phyloP scores from a whole-genome alignment of 2,329 filamentous ascomycete genomes.

The Colletotrichum orchidophilum region DNA sequence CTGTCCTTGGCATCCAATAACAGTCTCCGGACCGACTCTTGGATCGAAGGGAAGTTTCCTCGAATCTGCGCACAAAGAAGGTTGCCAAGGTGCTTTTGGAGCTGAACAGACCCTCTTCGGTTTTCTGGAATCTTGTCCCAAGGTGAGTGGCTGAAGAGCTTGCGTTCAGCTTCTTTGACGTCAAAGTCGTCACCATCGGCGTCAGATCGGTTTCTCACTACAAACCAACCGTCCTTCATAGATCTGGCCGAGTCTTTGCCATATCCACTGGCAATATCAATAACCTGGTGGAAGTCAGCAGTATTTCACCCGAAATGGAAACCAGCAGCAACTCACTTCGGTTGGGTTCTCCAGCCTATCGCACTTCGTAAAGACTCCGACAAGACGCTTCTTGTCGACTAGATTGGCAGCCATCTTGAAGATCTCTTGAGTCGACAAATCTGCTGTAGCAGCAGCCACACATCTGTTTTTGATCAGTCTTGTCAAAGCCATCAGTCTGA shows the following conservation, averaged over 20 bases:
- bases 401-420: constrained; percentile 39
- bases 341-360: constrained; percentile 39
- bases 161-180: constrained; percentile 39
- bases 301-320: no score
- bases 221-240: constrained; percentile 44
- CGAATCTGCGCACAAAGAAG: constrained; percentile 47
- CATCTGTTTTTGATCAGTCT: constrained; percentile 38
- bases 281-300: not conserved
- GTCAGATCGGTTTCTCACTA: constrained; percentile 45
- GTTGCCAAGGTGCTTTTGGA: constrained; percentile 42
- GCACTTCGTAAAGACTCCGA: constrained; percentile 51
- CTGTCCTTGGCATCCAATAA: constrained; percentile 34
- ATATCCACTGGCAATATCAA: constrained; percentile 25
- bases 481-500: fast-evolving
- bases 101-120: constrained; percentile 41
- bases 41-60: constrained; percentile 43
- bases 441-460: constrained; percentile 43
- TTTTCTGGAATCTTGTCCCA: constrained; percentile 40
- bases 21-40: constrained; percentile 35
- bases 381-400: constrained; percentile 42
- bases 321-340: constrained; percentile 13
- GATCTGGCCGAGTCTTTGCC: constrained; percentile 6
- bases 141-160: constrained; percentile 39
- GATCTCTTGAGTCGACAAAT: constrained; percentile 44
- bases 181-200: constrained; percentile 40